Conservation (phyloP, 2,329 filamentous ascomycete genomes). For the Diaporthe helianthi region DNA sequence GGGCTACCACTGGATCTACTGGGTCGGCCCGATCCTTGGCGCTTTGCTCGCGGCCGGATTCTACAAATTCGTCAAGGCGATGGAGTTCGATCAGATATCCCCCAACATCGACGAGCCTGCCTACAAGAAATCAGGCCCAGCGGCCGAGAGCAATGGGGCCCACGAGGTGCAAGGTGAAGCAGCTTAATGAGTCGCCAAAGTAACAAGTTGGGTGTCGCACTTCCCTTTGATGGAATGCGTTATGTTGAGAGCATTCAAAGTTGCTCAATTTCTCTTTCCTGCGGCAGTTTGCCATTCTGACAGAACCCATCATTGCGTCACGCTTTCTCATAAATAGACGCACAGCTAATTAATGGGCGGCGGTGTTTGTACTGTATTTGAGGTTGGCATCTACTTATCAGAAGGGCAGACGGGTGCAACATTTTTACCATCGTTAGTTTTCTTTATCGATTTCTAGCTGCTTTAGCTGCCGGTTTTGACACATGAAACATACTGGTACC, state of each 20-base stretch:
- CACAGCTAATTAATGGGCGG: conserved; percentile 13
- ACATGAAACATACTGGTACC: background rate
- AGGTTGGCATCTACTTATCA: background rate
- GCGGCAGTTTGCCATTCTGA: background rate
- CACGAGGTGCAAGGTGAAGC: conserved; percentile 20
- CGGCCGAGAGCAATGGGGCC: background rate
- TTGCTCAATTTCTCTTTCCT: background rate
- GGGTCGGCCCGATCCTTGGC: conserved; percentile 60
- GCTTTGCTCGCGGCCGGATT: conserved; percentile 55
- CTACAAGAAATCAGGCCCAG: conserved; percentile 1
- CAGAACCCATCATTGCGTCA: too few relatives aligned
- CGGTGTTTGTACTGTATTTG: background rate
- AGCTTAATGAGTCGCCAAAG: background rate
- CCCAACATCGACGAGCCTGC: conserved; percentile 30
- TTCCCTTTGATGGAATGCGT: background rate
- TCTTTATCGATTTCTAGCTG: conserved; percentile 2
- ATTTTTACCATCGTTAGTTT: conserved; percentile 13
- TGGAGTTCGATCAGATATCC: conserved; percentile 58
- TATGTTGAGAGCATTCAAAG: background rate
- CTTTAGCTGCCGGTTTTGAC: conserved; percentile 1
- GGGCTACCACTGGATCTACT: conserved; percentile 62
- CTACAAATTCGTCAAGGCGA: conserved; percentile 57
- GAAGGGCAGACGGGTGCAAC: background rate
- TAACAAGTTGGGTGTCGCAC: background rate
- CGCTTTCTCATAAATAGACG: background rate